A percentile compares a stretch with the other conserved stretches of the same genome.
These are phyloP conservation scores for Cadophora gregata DNA, from an alignment of 2,329 filamentous ascomycete species.

Conservation along the genomic window DNA sequence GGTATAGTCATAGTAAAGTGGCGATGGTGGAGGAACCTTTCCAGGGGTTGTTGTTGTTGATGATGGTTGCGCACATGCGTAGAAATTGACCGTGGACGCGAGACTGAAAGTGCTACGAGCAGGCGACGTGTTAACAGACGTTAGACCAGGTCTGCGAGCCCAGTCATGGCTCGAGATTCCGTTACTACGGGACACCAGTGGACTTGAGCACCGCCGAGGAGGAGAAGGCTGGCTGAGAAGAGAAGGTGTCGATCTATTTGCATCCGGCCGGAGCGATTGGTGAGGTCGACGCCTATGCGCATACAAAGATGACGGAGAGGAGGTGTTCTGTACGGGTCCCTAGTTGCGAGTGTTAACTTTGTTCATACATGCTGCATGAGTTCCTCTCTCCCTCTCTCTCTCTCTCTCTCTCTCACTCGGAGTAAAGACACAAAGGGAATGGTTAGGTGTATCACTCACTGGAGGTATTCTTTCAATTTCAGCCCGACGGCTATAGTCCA, in stretches of 20 bases:
- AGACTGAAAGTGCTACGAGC: slow-evolving; percentile 42
- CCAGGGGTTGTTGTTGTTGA: slow-evolving; percentile 41
- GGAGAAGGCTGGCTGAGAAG: slow-evolving; percentile 40
- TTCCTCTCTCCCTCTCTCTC: too few species aligned
- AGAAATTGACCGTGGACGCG: slow-evolving; percentile 42
- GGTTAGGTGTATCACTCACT: slow-evolving; percentile 33
- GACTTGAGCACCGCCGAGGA: slow-evolving; percentile 38
- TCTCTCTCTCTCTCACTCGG: too few species aligned
- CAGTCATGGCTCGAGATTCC: slow-evolving; percentile 33
- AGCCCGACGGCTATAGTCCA: slow-evolving; percentile 43
- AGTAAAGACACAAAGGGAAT: not conserved
- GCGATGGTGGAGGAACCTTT: slow-evolving; percentile 38
- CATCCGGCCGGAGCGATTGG: slow-evolving; percentile 37
- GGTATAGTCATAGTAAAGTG: slow-evolving; percentile 46
- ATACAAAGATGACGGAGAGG: slow-evolving; percentile 43
- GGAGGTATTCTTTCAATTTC: slow-evolving; percentile 42
- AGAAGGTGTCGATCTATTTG: slow-evolving; percentile 41
- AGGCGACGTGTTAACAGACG: slow-evolving; percentile 41
- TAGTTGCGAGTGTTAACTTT: slow-evolving; percentile 23
- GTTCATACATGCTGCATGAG: not conserved
- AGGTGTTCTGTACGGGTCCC: slow-evolving; percentile 36
- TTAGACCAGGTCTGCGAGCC: slow-evolving; percentile 31
- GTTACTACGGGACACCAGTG: slow-evolving; percentile 31
- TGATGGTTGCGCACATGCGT: slow-evolving; percentile 25
- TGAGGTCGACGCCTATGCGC: slow-evolving; percentile 40